These are phyloP conservation scores for Talaromyces sp. DNA, from an alignment of 2,329 filamentous ascomycete genomes.

Conservation along the genomic window DNA sequence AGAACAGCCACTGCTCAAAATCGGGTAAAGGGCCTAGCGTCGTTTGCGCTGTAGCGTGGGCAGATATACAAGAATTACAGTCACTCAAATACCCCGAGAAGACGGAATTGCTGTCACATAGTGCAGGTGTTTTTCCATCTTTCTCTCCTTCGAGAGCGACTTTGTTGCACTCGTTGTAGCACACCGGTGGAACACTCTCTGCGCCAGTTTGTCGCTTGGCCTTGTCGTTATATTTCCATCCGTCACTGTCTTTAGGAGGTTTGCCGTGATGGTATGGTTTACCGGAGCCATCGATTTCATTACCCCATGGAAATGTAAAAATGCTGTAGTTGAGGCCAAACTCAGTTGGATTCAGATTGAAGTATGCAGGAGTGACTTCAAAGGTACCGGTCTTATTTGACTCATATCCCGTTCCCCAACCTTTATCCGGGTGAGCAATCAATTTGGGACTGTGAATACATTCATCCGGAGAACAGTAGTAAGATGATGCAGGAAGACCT, in stretches of 20 bases:
- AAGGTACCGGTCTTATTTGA: slow-evolving; percentile 42
- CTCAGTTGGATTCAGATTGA: slow-evolving; percentile 58
- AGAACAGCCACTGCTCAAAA: slow-evolving; percentile 20
- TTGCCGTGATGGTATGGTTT: not conserved
- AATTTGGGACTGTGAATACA: slow-evolving; percentile 36
- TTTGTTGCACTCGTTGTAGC: slow-evolving; percentile 54
- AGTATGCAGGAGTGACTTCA: slow-evolving; percentile 56
- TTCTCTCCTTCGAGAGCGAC: slow-evolving; percentile 46
- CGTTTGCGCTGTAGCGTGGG: slow-evolving; percentile 7
- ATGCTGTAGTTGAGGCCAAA: slow-evolving; percentile 62
- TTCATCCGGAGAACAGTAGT: slow-evolving; percentile 38
- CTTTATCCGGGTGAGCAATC: slow-evolving; percentile 22
- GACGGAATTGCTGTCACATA: slow-evolving; percentile 20
- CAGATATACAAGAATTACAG: slow-evolving; percentile 16
- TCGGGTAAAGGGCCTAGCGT: slow-evolving; percentile 14
- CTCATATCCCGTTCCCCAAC: slow-evolving; percentile 24
- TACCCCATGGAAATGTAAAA: slow-evolving; percentile 45
- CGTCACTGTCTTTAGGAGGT: not conserved
- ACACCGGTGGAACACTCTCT: slow-evolving; percentile 43
- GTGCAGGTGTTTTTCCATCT: slow-evolving; percentile 43
- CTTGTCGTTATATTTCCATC: not conserved
- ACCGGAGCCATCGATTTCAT: no score
- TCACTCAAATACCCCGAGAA: slow-evolving; percentile 14
- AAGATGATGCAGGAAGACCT: slow-evolving; percentile 38
- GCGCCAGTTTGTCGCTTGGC: slow-evolving; percentile 10